Percentiles rank a stretch among this genome's conserved stretches.
Conservation (phyloP, 1,284 basidiomycete genomes). For the Cutaneotrichosporon sp. region DNA sequence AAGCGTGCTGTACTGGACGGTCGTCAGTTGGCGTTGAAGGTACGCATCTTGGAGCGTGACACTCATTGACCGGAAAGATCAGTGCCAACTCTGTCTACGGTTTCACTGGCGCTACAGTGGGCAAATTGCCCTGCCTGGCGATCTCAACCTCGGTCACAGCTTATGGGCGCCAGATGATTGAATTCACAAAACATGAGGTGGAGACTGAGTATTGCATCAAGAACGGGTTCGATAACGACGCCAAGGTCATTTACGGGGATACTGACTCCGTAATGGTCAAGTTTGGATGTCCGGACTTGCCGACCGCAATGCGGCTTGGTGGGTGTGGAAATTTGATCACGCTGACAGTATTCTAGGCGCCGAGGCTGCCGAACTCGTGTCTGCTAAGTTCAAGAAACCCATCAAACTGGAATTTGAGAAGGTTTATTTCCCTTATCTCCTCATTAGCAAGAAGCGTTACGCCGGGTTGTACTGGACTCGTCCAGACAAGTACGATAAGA, state of each 20-base stretch:
- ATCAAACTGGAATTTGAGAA: slow-evolving; percentile 99
- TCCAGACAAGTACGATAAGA: slow-evolving; percentile 90
- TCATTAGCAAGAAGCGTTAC: slow-evolving; percentile 96
- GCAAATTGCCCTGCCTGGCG: slow-evolving; percentile 85
- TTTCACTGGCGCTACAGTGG: slow-evolving; percentile 91
- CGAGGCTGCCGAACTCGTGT: slow-evolving; percentile 92
- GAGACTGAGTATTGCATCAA: slow-evolving; percentile 77
- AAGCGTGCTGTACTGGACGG: slow-evolving; percentile 91
- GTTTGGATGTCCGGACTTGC: slow-evolving; percentile 81
- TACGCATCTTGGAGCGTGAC: slow-evolving; percentile 36
- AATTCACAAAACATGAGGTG: slow-evolving; percentile 86
- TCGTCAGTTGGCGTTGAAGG: slow-evolving; percentile 88
- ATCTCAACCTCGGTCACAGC: slow-evolving; percentile 91
- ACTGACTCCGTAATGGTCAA: slow-evolving; percentile 97
- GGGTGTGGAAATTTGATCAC: slow-evolving; percentile 1
- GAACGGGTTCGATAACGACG: slow-evolving; percentile 80
- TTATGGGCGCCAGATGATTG: slow-evolving; percentile 96
- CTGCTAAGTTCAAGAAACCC: slow-evolving; percentile 81
- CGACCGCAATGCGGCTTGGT: slow-evolving; percentile 83
- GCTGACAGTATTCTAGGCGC: slow-evolving; percentile 57
- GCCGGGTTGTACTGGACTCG: slow-evolving; percentile 94
- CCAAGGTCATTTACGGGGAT: slow-evolving; percentile 91
- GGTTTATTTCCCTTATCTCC: slow-evolving; percentile 91
- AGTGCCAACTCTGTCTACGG: slow-evolving; percentile 97
- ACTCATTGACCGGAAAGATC: slow-evolving; percentile 56